Percentiles rank a stretch among this genome's conserved stretches.
These are phyloP conservation scores for Neurospora sp. DNA, from an alignment of 495 filamentous ascomycete species.

Conservation along the genomic window DNA sequence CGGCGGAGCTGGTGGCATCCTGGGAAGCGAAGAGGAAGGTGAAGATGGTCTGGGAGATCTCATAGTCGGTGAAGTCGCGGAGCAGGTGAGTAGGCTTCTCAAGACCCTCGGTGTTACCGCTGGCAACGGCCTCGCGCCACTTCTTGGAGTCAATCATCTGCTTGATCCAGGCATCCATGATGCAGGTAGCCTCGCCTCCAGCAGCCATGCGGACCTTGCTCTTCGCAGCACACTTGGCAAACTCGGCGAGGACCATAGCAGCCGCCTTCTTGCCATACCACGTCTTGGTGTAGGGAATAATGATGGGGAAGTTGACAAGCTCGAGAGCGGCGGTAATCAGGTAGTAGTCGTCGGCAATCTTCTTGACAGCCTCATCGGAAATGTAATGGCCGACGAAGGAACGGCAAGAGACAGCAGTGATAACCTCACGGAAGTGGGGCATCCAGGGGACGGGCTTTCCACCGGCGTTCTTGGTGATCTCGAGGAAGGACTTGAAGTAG, in stretches of 20 bases:
- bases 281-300: slow-evolving; percentile 88
- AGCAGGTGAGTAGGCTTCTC: slow-evolving; percentile 77
- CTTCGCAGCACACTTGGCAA: slow-evolving; percentile 85
- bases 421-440: slow-evolving; percentile 86
- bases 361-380: slow-evolving; percentile 76
- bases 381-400: slow-evolving; percentile 98
- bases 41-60: slow-evolving; percentile 91
- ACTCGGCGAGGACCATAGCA: slow-evolving; percentile 83
- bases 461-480: slow-evolving; percentile 58
- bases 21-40: slow-evolving; percentile 98
- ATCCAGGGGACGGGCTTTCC: slow-evolving; percentile 78
- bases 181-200: slow-evolving; percentile 78
- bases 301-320: slow-evolving; percentile 97
- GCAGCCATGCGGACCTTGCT: slow-evolving; percentile 86
- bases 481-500: slow-evolving; percentile 71
- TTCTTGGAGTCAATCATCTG: slow-evolving; percentile 70
- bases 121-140: slow-evolving; percentile 60
- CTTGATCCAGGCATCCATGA: slow-evolving; percentile 90
- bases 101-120: slow-evolving; percentile 55
- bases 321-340: slow-evolving; percentile 92
- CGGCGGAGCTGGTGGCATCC: slow-evolving; percentile 88
- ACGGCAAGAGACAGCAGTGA: slow-evolving; percentile 88
- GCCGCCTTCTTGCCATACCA: slow-evolving; percentile 97
- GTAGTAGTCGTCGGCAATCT: slow-evolving; percentile 95
- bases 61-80: slow-evolving; percentile 79